Evolutionary conservation across 164 flowering plant species (phyloP), one percentile per base, ranked within the genome.

Genomic region (Tetrastigma voinierianum): DNA sequence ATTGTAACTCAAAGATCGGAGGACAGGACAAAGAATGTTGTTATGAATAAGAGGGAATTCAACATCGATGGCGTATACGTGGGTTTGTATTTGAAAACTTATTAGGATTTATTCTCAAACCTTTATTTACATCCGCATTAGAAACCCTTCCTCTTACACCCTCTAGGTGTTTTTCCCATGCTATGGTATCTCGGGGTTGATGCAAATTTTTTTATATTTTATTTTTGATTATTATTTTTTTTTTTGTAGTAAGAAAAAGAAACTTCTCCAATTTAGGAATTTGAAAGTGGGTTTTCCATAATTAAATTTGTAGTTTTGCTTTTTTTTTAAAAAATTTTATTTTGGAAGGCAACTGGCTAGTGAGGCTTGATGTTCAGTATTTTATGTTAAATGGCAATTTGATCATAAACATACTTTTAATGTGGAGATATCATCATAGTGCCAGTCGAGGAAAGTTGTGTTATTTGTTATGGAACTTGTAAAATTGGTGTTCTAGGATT

Each of bases 21-120:
- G 67, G 93, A 87, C 25, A 80, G 79, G 70, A 70, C 82, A 52
- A 91, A 91, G 81, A 85, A 68, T 77, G 75, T 64, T 69, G 76
- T 74, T 69, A 76, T 81, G 58, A 90, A 82, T 74, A 93, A 82
- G 86, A 89, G 96, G 43, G 82, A n/a, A n/a, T 84, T 67, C 89
- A 59, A 80, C 92, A 70, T 88, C 97, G 25, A 40, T 83, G 55
- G 84, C 82, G 56, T 91, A 89, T 57, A 73, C 73, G 73, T 76
- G 90, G 89, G 90, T 89, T 70, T 76, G 89, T 79, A 72, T 62
- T 63, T 66, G 24, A 61, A 62, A 46, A 15, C 43, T 68, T 58
- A 32, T 20, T 11, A 4, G 10, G 32, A 43, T 51, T 24, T 45
- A 47, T 15, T 5, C 32, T 45, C 7, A 5, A 4, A 64, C n/a